Base-by-base conservation (phyloP, 257 asterid species). In the Misopates orontium region DNA sequence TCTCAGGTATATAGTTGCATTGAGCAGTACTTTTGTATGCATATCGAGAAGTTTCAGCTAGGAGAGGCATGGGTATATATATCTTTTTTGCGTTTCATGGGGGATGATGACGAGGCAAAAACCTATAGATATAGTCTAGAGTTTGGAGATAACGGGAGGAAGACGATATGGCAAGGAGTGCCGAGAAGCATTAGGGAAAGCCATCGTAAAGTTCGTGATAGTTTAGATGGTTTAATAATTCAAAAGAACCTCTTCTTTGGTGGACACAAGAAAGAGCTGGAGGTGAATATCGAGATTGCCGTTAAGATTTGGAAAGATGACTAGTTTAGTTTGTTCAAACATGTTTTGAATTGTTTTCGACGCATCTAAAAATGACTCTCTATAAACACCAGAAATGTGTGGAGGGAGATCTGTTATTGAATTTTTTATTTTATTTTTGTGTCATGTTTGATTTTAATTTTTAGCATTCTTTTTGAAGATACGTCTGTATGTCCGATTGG, bases 151-250 rank as follows among this genome's bases (percentile, higher is more conserved):
- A 85, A 85, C 15, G 84, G 86, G 13, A 75, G 91, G 67, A 85
- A 85, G 56, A 52, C 76, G 76, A 60, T 70, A 40, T 85, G 88
- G 88, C 83, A 82, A 69, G 91, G 91, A 23, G 81, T 80, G 22
- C 88, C 88, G 1, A 61, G 91, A 62, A 85, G 91, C 75, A 74
- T 85, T n/a, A 82, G 91, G 60, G 91, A 85, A 19, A 69, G 80
- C 75, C 86, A 85, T 55, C 65, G 83, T 14, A 82, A 85, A 70
- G 86, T 82, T 11, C 78, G 91, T 17, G 91, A 82, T 54, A 85
- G 84, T 62, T 79, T 79, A 39, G 88, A 84, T 18, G 91, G 91
- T 54, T 86, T 84, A 75, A 79, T 84, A 31, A 82, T 82, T 56
- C 86, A 79, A 56, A 79, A 85, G 11, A 84, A 82, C 65, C 77